Conservation (phyloP, 2,329 filamentous ascomycete genomes). For the Monosporascus sp. region DNA sequence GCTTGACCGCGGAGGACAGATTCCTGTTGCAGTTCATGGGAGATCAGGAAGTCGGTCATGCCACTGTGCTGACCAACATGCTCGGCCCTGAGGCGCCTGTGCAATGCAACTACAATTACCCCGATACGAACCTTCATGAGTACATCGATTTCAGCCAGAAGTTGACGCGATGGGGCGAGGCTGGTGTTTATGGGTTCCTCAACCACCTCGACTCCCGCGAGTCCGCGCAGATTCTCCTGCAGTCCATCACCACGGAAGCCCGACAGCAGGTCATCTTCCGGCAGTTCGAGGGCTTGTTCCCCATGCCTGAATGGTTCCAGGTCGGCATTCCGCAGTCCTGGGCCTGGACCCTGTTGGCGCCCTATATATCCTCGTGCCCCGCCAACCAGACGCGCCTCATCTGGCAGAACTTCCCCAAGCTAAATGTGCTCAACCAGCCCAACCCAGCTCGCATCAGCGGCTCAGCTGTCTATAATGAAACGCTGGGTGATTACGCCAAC, state of each 20-base stretch:
- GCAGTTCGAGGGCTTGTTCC: constrained; percentile 72
- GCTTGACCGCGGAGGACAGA: constrained; percentile 63
- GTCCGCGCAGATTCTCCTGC: constrained; percentile 65
- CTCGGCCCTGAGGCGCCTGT: constrained; percentile 63
- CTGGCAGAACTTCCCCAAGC: constrained; percentile 79
- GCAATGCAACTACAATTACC: constrained; percentile 80
- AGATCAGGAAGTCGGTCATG: constrained; percentile 71
- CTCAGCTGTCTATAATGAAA: constrained; percentile 58
- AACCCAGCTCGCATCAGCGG: constrained; percentile 65
- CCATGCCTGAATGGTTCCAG: constrained; percentile 80
- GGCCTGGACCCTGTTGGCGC: constrained; percentile 77
- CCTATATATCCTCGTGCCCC: constrained; percentile 75
- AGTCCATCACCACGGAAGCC: constrained; percentile 73
- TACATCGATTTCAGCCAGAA: constrained; percentile 82
- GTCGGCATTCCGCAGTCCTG: constrained; percentile 76
- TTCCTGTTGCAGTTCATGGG: constrained; percentile 71
- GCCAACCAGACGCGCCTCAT: constrained; percentile 65
- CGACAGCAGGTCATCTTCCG: constrained; percentile 82
- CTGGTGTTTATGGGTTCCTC: constrained; percentile 76
- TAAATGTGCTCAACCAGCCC: constrained; percentile 69
- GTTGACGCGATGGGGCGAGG: constrained; percentile 75
- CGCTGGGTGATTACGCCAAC: constrained; percentile 52
- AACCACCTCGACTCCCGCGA: constrained; percentile 72
- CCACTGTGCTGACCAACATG: constrained; percentile 72
- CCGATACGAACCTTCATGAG: constrained; percentile 66